phyloP scores from a whole-genome alignment of 768 basidiomycete genomes.

The Kwoniella europaea region DNA sequence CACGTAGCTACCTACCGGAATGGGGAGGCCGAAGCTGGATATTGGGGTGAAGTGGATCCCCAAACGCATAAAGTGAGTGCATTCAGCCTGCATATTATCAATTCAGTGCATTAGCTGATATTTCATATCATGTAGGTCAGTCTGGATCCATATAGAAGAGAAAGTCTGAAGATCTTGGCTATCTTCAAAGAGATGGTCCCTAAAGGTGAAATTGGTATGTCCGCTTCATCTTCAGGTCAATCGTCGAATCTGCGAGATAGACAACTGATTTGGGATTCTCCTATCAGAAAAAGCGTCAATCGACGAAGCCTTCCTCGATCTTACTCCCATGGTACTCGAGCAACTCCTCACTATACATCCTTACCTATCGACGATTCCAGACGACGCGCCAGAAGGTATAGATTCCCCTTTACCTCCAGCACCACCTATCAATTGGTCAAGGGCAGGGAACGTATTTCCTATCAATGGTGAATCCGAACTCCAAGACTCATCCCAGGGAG shows the following conservation, averaged over 20 bases:
- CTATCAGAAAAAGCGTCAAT: conserved; percentile 90
- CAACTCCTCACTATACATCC: conserved; percentile 76
- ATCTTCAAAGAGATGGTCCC: conserved; percentile 81
- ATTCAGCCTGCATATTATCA: background rate
- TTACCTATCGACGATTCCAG: conserved; percentile 72
- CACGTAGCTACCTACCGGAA: conserved; percentile 90
- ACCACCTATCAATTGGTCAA: conserved; percentile 55
- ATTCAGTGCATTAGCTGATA: background rate
- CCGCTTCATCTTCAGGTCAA: background rate
- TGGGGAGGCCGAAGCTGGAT: conserved; percentile 71
- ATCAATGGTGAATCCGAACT: conserved; percentile 30
- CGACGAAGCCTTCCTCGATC: conserved; percentile 94
- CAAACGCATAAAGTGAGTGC: conserved; percentile 84
- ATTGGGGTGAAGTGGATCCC: conserved; percentile 87
- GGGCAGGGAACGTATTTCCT: conserved; percentile 55
- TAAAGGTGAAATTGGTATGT: conserved; percentile 77
- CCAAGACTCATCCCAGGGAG: background rate
- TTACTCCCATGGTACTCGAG: conserved; percentile 79
- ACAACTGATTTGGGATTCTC: background rate
- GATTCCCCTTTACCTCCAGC: conserved; percentile 59
- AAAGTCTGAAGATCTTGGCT: conserved; percentile 82
- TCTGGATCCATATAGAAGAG: conserved; percentile 87
- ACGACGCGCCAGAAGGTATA: conserved; percentile 69
- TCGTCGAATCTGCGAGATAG: too few species aligned
- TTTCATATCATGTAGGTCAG: conserved; percentile 67